These are phyloP conservation scores for Lyophyllum shimeji DNA, from an alignment of 768 basidiomycete genomes.

Conservation along the genomic window DNA sequence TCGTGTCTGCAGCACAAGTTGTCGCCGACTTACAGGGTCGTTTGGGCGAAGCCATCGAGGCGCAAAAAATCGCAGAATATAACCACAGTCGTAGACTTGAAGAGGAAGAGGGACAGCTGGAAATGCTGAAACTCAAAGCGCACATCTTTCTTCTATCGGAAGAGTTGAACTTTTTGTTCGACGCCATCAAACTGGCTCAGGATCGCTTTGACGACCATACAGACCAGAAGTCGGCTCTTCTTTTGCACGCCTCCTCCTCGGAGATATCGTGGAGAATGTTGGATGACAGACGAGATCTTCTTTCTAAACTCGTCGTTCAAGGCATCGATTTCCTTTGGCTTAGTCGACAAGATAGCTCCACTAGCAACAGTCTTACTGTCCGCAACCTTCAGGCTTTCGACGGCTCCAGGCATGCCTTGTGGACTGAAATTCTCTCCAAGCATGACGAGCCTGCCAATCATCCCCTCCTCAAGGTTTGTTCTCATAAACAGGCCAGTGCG, in stretches of 20 bases:
- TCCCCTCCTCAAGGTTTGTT: slow-evolving; percentile 65
- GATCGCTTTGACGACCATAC: slow-evolving; percentile 65
- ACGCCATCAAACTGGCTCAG: slow-evolving; percentile 82
- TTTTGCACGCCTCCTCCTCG: slow-evolving; percentile 77
- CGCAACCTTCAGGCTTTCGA: slow-evolving; percentile 85
- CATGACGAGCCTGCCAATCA: slow-evolving; percentile 69
- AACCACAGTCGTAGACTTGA: slow-evolving; percentile 36
- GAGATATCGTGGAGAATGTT: slow-evolving; percentile 95
- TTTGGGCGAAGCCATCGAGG: slow-evolving; percentile 64
- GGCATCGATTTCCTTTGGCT: slow-evolving; percentile 81
- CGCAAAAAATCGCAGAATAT: slow-evolving; percentile 39
- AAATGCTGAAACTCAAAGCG: slow-evolving; percentile 66
- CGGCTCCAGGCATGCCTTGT: slow-evolving; percentile 76
- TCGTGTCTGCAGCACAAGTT: slow-evolving; percentile 67
- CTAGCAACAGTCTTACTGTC: slow-evolving; percentile 72
- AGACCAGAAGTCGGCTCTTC: slow-evolving; percentile 77
- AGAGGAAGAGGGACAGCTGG: slow-evolving; percentile 47
- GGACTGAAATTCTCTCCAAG: slow-evolving; percentile 87
- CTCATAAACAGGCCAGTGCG: neutral
- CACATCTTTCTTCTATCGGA: slow-evolving; percentile 73
- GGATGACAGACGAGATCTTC: slow-evolving; percentile 64
- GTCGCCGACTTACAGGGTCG: slow-evolving; percentile 72
- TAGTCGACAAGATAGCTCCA: slow-evolving; percentile 85
- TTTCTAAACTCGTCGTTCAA: slow-evolving; percentile 85
- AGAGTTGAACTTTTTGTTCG: slow-evolving; percentile 82